A percentile compares a stretch with the other conserved stretches of the same genome.
phyloP scores from a whole-genome alignment of 257 asterid species.

The Plectranthus barbatus region DNA sequence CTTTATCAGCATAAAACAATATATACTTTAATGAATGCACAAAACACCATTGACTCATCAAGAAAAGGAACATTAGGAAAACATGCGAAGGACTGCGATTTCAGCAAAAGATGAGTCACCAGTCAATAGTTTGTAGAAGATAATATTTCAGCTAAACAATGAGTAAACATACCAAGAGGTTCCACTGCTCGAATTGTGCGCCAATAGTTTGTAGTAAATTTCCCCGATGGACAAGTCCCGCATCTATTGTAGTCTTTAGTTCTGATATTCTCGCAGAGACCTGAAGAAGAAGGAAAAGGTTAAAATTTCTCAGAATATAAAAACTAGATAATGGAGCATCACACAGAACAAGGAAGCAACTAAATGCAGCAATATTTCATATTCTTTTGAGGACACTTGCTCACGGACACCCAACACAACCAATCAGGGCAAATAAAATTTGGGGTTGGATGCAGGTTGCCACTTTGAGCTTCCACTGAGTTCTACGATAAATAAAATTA shows the following conservation, averaged over 20 bases:
- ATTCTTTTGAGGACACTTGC: background rate
- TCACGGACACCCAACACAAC: background rate
- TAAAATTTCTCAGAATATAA: background rate
- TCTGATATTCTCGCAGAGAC: constrained; percentile 80
- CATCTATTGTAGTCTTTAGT: constrained; percentile 88
- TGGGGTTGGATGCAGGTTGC: background rate
- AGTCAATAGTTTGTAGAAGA: background rate
- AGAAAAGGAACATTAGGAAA: background rate
- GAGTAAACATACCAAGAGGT: constrained; percentile 59
- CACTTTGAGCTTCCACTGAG: background rate
- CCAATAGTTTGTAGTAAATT: constrained; percentile 73
- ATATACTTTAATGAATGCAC: constrained; percentile 10
- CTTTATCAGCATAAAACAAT: constrained; percentile 32
- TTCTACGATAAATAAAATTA: too few relatives aligned
- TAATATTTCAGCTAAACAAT: background rate
- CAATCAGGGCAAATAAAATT: background rate
- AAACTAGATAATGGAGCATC: background rate
- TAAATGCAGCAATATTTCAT: background rate
- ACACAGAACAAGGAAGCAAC: background rate
- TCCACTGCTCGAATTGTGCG: constrained; percentile 80
- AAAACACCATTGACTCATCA: background rate
- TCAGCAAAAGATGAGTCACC: background rate
- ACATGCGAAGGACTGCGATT: background rate
- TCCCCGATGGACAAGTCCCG: constrained; percentile 81
- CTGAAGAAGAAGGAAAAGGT: constrained; percentile 31